phyloP scores from a whole-genome alignment of 202 grass and related monocot genomes.

The Sporobolus alterniflorus region DNA sequence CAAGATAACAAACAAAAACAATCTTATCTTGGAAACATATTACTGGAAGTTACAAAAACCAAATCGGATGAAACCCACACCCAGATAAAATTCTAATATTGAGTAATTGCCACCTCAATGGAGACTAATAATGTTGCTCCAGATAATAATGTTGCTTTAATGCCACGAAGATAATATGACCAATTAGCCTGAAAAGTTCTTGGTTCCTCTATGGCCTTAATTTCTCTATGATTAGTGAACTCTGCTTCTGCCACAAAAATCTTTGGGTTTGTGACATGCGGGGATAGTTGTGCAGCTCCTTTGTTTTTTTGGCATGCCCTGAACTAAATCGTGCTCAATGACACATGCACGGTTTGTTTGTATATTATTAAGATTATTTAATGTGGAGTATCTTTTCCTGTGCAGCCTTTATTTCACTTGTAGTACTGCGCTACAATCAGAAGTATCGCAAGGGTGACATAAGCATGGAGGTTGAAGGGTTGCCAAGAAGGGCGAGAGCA shows the following conservation, averaged over 20 bases:
- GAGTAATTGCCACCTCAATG: neutral
- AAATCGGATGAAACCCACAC: neutral
- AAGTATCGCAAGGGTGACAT: slow-evolving; percentile 38
- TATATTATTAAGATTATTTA: neutral
- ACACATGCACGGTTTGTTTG: neutral
- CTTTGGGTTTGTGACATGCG: neutral
- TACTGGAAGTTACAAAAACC: neutral
- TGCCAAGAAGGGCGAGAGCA: slow-evolving; percentile 43
- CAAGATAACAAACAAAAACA: no score
- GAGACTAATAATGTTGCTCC: neutral
- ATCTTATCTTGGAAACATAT: neutral
- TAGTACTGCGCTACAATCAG: slow-evolving; percentile 67
- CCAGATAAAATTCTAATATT: neutral
- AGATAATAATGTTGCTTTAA: neutral
- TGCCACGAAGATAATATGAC: neutral
- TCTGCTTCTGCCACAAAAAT: neutral
- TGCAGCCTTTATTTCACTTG: slow-evolving; percentile 80
- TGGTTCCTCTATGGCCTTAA: neutral
- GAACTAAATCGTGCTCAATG: neutral
- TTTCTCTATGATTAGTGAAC: neutral
- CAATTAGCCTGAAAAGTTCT: neutral
- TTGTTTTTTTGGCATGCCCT: neutral
- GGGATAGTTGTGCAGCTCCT: neutral
- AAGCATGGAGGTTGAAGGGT: slow-evolving; percentile 17
- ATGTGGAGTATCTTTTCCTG: neutral